Evolutionary conservation across 768 basidiomycete species (phyloP).

Genomic region (Chiua virens): DNA sequence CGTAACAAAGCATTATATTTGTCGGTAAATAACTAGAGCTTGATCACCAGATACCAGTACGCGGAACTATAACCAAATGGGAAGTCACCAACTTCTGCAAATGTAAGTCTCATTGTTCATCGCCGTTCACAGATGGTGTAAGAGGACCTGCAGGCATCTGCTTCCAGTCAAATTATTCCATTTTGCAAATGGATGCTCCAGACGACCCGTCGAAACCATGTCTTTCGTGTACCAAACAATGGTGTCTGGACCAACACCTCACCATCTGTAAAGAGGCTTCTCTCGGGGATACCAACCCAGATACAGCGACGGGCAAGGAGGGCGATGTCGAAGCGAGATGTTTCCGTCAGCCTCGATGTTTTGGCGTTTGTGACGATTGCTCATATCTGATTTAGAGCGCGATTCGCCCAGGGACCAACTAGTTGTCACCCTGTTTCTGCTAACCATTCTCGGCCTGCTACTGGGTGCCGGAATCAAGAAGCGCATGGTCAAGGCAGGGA

Average conservation of each 20-base stretch:
- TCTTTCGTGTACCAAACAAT: slow-evolving; percentile 90
- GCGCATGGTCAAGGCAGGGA: slow-evolving; percentile 76
- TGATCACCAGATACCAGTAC: slow-evolving; percentile 36
- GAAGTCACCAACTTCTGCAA: slow-evolving; percentile 91
- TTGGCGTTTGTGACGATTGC: slow-evolving; percentile 29
- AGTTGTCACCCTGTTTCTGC: slow-evolving; percentile 86
- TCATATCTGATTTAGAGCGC: slow-evolving; percentile 58
- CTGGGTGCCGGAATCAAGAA: slow-evolving; percentile 83
- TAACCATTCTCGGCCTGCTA: slow-evolving; percentile 84
- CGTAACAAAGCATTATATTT: slow-evolving; percentile 16
- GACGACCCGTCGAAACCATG: slow-evolving; percentile 89
- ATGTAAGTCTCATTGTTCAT: slow-evolving; percentile 47
- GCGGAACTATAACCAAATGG: slow-evolving; percentile 66
- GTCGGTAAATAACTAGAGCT: slow-evolving; percentile 9
- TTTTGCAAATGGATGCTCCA: slow-evolving; percentile 75
- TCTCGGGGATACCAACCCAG: slow-evolving; percentile 85
- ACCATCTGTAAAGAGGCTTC: slow-evolving; percentile 78
- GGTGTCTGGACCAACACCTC: slow-evolving; percentile 92
- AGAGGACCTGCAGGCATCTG: slow-evolving; percentile 70
- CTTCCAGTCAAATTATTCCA: slow-evolving; percentile 84
- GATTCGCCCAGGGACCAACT: slow-evolving; percentile 95
- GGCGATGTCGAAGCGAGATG: slow-evolving; percentile 95
- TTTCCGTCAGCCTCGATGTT: slow-evolving; percentile 71
- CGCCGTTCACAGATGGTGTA: not conserved
- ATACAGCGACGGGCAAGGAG: slow-evolving; percentile 92